A percentile compares a stretch with the other conserved stretches of the same genome.
These are phyloP conservation scores for Clavaria fumosa DNA, from an alignment of 768 basidiomycete genomes.

Conservation along the genomic window DNA sequence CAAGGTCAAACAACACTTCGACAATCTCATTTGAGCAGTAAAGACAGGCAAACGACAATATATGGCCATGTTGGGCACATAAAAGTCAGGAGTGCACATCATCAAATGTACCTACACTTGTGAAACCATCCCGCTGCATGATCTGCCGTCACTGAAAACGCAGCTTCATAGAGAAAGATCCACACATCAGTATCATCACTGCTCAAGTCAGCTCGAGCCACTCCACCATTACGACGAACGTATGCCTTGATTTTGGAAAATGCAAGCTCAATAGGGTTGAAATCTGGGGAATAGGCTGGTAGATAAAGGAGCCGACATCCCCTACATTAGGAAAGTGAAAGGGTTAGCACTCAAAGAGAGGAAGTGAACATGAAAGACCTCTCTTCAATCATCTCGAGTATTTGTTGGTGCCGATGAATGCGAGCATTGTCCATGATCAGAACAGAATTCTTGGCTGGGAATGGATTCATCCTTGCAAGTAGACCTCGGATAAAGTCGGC, in stretches of 20 bases:
- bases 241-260: slow-evolving; percentile 17
- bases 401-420: slow-evolving; percentile 18
- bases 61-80: not conserved
- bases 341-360: not conserved
- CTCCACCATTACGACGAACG: slow-evolving; percentile 10
- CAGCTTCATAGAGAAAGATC: slow-evolving; percentile 10
- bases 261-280: slow-evolving; percentile 9
- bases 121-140: slow-evolving; percentile 14
- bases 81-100: not conserved
- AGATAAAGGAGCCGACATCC: slow-evolving; percentile 7
- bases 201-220: slow-evolving; percentile 8
- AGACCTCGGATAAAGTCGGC: slow-evolving; percentile 18
- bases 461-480: slow-evolving; percentile 24
- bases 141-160: slow-evolving; percentile 11
- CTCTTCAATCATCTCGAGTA: slow-evolving; percentile 18
- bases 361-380: slow-evolving; percentile 12
- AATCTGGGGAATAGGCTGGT: slow-evolving; percentile 7
- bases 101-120: slow-evolving; percentile 11
- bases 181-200: slow-evolving; percentile 13
- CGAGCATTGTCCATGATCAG: slow-evolving; percentile 25
- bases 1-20: too few relatives aligned
- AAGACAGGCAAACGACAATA: not conserved
- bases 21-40: too few relatives aligned
- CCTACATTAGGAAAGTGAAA: not conserved
- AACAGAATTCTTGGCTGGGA: slow-evolving; percentile 20